phyloP scores from a whole-genome alignment of 768 basidiomycete species.

The Boletus sp. region DNA sequence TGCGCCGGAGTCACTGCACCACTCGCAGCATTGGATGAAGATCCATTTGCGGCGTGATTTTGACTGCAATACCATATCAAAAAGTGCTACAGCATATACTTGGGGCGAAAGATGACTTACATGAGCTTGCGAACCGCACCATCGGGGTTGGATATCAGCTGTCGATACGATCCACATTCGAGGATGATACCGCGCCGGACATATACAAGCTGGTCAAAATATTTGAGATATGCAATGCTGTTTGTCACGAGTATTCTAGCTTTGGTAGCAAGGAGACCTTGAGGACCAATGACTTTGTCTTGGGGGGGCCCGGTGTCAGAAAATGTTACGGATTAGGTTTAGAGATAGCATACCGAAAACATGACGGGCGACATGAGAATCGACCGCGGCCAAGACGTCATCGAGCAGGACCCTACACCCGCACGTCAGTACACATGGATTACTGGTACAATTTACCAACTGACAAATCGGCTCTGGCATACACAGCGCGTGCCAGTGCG shows the following conservation, averaged over 20 bases:
- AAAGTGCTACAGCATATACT: neutral
- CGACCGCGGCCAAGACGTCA: slow-evolving; percentile 85
- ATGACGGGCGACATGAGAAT: slow-evolving; percentile 86
- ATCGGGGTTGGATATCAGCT: slow-evolving; percentile 56
- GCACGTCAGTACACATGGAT: neutral
- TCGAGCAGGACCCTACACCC: slow-evolving; percentile 68
- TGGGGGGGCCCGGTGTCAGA: slow-evolving; percentile 6
- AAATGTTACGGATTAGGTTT: neutral
- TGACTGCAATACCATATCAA: slow-evolving; percentile 29
- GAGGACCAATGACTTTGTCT: slow-evolving; percentile 87
- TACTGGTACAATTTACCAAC: slow-evolving; percentile 13
- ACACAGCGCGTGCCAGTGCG: slow-evolving; percentile 84
- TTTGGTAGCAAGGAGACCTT: slow-evolving; percentile 78
- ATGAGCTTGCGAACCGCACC: slow-evolving; percentile 74
- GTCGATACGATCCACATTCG: slow-evolving; percentile 66
- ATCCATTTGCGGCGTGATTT: slow-evolving; percentile 44
- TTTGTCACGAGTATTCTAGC: slow-evolving; percentile 87
- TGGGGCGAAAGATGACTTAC: slow-evolving; percentile 40
- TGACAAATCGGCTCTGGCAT: slow-evolving; percentile 86
- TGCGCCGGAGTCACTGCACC: slow-evolving; percentile 46
- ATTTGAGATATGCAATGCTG: slow-evolving; percentile 75
- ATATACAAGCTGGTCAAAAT: slow-evolving; percentile 74
- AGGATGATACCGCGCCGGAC: slow-evolving; percentile 81
- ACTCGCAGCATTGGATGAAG: slow-evolving; percentile 44
- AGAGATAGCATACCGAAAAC: slow-evolving; percentile 57